Evolutionary conservation across 2,329 filamentous ascomycete species (phyloP).

Genomic region (Fusarium sp.): DNA sequence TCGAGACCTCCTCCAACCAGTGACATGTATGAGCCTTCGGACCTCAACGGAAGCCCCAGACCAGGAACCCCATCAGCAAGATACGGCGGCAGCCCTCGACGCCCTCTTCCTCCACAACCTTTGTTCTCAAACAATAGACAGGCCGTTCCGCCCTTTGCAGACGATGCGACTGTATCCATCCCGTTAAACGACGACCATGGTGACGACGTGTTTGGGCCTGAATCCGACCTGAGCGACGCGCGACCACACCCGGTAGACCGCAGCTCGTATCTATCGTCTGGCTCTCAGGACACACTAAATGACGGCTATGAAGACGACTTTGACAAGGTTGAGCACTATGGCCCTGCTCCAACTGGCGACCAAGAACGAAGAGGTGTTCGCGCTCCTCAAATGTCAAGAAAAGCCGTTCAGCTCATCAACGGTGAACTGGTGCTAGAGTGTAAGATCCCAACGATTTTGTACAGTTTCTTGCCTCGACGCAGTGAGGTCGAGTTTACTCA

Average conservation of each 20-base stretch:
- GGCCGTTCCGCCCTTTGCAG: constrained; percentile 68
- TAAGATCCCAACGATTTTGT: constrained; percentile 98
- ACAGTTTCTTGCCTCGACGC: constrained; percentile 93
- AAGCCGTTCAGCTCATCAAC: constrained; percentile 96
- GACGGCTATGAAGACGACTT: constrained; percentile 57
- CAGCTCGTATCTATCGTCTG: constrained; percentile 68
- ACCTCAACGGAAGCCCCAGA: constrained; percentile 89
- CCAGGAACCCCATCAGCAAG: constrained; percentile 91
- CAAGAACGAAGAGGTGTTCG: constrained; percentile 91
- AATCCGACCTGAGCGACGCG: constrained; percentile 67
- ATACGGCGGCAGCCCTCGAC: constrained; percentile 89
- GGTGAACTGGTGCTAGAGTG: constrained; percentile 97
- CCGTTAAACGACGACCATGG: constrained; percentile 71
- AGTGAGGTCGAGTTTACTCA: constrained; percentile 98
- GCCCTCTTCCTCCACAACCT: constrained; percentile 90
- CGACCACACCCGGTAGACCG: constrained; percentile 66
- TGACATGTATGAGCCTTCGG: constrained; percentile 85
- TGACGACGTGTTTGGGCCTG: constrained; percentile 82
- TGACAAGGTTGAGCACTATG: constrained; percentile 84
- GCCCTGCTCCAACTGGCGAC: constrained; percentile 86
- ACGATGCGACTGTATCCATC: constrained; percentile 81
- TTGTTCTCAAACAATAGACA: constrained; percentile 76
- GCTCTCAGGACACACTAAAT: constrained; percentile 69
- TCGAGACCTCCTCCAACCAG: constrained; percentile 78
- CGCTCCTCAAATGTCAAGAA: constrained; percentile 88